Evolutionary conservation across 345 rosid species (phyloP).

Genomic region (Bruguiera parviflora): DNA sequence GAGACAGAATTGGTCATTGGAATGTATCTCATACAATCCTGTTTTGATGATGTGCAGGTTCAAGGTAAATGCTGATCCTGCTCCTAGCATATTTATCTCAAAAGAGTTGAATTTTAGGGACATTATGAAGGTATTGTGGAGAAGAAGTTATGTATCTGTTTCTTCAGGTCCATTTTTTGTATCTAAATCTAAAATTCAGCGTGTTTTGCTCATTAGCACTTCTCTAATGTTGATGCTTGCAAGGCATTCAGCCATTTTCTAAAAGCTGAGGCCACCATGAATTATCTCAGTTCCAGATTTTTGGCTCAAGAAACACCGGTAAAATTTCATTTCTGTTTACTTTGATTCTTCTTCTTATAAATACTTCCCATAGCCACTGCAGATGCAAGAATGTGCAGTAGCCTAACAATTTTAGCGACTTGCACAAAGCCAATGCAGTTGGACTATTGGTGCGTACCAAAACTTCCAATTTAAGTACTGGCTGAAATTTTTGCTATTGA

Average conservation of each 20-base stretch:
- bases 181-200: slow-evolving; percentile 22
- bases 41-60: slow-evolving; percentile 44
- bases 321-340: slow-evolving; percentile 5
- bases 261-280: slow-evolving; percentile 39
- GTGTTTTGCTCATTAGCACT: slow-evolving; percentile 42
- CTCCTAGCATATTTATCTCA: slow-evolving; percentile 44
- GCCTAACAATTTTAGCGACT: no score
- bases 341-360: not conserved
- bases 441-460: no score
- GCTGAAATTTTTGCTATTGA: no score
- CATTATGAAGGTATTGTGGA: slow-evolving; percentile 44
- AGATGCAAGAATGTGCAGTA: no score
- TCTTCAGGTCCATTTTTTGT: not conserved
- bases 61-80: slow-evolving; percentile 35
- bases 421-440: no score
- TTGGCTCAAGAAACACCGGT: slow-evolving; percentile 72
- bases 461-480: no score
- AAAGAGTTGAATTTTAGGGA: slow-evolving; percentile 44
- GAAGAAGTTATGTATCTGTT: not conserved
- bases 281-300: slow-evolving; percentile 40
- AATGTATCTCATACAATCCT: not conserved
- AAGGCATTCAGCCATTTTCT: slow-evolving; percentile 56
- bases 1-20: not conserved
- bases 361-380: slow-evolving; percentile 1
- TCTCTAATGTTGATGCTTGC: slow-evolving; percentile 60